Percentiles rank a stretch among this genome's conserved stretches.
Evolutionary conservation across 371 early-diverging fungal genomes (phyloP).

Genomic region (Mortierella sp.): DNA sequence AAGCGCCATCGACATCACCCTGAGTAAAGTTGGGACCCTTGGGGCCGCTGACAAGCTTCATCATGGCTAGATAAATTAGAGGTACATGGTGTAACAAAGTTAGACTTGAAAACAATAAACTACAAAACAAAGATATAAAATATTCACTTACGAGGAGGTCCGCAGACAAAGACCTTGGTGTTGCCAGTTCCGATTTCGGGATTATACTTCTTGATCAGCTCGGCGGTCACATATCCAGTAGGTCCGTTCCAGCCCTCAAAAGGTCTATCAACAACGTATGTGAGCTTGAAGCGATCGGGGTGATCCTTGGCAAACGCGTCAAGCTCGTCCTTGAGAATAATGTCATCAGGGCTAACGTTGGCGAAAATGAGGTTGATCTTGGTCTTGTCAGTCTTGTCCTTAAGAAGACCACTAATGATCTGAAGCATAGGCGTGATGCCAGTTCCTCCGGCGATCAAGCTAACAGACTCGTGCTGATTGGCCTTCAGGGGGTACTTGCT

Average conservation of each 20-base stretch:
- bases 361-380: constrained; percentile 90
- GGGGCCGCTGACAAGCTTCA: constrained; percentile 84
- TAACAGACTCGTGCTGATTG: constrained; percentile 83
- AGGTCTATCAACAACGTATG: constrained; percentile 86
- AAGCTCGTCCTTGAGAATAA: constrained; percentile 85
- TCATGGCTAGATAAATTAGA: constrained; percentile 62
- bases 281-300: constrained; percentile 85
- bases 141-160: constrained; percentile 74
- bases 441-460: constrained; percentile 93
- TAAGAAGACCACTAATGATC: constrained; percentile 76
- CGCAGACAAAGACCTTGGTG: constrained; percentile 89
- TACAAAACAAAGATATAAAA: not conserved
- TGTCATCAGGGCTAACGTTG: constrained; percentile 89
- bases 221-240: constrained; percentile 77
- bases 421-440: constrained; percentile 93
- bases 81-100: not conserved
- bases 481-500: constrained; percentile 84
- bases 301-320: constrained; percentile 75
- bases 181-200: constrained; percentile 62
- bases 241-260: constrained; percentile 74
- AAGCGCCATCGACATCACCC: constrained; percentile 84
- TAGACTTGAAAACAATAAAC: not conserved
- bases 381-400: constrained; percentile 83
- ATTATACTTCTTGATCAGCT: constrained; percentile 75
- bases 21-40: constrained; percentile 88